Percentiles rank a stretch among this genome's conserved stretches.
Conservation (phyloP, 805 yeast genomes). For the Candida maesae region DNA sequence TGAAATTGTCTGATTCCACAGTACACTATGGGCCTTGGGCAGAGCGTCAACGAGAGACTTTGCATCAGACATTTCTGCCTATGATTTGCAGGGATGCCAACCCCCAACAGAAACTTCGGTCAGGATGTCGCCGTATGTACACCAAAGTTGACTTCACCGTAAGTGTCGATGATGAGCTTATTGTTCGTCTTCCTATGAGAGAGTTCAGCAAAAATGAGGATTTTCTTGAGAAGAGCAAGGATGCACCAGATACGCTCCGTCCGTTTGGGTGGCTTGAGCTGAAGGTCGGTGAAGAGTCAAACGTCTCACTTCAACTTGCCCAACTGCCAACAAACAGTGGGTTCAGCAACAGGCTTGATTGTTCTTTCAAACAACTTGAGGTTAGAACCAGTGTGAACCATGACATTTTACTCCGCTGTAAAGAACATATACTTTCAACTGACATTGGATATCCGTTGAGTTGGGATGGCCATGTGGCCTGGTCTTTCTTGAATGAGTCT, state of each 20-base stretch:
- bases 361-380: conserved; percentile 53
- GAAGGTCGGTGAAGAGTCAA: conserved; percentile 52
- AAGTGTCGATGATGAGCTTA: conserved; percentile 58
- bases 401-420: conserved; percentile 66
- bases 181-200: conserved; percentile 74
- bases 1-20: conserved; percentile 56
- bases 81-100: conserved; percentile 51
- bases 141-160: conserved; percentile 55
- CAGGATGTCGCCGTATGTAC: conserved; percentile 54
- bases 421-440: conserved; percentile 49
- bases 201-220: conserved; percentile 73
- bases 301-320: conserved; percentile 42
- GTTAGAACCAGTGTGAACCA: conserved; percentile 85
- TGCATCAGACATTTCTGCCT: conserved; percentile 71
- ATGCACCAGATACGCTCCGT: conserved; percentile 38
- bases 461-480: conserved; percentile 78
- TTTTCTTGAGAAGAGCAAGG: conserved; percentile 30
- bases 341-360: conserved; percentile 45
- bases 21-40: conserved; percentile 96
- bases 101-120: conserved; percentile 36
- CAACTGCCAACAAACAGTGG: conserved; percentile 54
- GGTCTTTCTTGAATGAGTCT: conserved; percentile 59
- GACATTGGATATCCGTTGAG: conserved; percentile 66
- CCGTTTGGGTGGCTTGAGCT: conserved; percentile 94
- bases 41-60: conserved; percentile 69